Conservation (phyloP, 2,329 filamentous ascomycete genomes). For the Clarireedia sp. region DNA sequence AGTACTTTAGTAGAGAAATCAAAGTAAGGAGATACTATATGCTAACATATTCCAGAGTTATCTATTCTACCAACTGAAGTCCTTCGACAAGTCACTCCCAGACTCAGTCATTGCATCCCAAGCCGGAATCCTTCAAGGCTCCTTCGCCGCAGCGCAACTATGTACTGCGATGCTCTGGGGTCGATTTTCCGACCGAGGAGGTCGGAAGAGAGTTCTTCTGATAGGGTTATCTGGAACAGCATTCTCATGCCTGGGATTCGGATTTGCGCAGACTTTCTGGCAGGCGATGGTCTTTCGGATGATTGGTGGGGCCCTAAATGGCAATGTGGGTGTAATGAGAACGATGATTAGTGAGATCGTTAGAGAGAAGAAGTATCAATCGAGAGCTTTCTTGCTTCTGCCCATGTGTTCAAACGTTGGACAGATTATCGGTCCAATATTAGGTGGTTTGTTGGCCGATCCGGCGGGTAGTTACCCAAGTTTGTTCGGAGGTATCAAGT, state of each 20-base stretch:
- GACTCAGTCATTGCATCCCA: slow-evolving; percentile 51
- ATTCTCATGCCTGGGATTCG: slow-evolving; percentile 59
- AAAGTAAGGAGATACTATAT: neutral
- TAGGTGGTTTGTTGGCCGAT: slow-evolving; percentile 39
- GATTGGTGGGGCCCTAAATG: slow-evolving; percentile 59
- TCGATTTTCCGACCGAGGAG: slow-evolving; percentile 50
- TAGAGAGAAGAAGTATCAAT: slow-evolving; percentile 52
- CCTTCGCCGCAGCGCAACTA: slow-evolving; percentile 61
- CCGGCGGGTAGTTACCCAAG: slow-evolving; percentile 34
- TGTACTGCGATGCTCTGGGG: slow-evolving; percentile 65
- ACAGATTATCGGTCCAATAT: slow-evolving; percentile 35
- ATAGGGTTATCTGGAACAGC: slow-evolving; percentile 57
- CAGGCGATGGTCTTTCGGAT: slow-evolving; percentile 52
- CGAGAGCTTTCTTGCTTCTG: slow-evolving; percentile 35
- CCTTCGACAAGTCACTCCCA: slow-evolving; percentile 38
- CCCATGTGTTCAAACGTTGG: slow-evolving; percentile 61
- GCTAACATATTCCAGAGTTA: slow-evolving; percentile 51
- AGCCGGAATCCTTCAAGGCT: slow-evolving; percentile 59
- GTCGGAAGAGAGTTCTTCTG: slow-evolving; percentile 50
- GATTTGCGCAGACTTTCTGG: slow-evolving; percentile 54
- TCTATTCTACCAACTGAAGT: slow-evolving; percentile 66
- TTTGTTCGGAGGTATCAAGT: slow-evolving; percentile 33
- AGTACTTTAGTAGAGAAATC: neutral
- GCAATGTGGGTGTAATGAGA: slow-evolving; percentile 66
- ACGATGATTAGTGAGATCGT: slow-evolving; percentile 69